Evolutionary conservation across 2,329 filamentous ascomycete genomes (phyloP), one percentile per base, ranked within the genome.

Genomic region (Fusarium algeriense): DNA sequence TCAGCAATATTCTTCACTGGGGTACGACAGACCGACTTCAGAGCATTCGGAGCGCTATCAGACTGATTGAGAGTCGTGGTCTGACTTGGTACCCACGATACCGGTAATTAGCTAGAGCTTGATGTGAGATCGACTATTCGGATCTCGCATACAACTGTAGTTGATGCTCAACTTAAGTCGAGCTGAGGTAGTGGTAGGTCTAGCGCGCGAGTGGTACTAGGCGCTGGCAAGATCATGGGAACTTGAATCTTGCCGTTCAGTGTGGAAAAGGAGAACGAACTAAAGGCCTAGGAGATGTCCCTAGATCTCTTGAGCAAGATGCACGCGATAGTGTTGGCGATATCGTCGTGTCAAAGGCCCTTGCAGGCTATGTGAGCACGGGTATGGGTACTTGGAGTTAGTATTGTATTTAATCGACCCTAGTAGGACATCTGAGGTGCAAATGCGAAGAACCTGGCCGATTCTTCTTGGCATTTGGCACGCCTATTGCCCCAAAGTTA

Each of bases 261-360:
- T 7, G 14, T 12, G 48, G 32, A 6, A 19, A 37, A 6, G 17
- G 6, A 11, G 17, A 34, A n/a, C 6, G 17, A 37, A 11, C 11
- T 8, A 12, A 7, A 26, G 20, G 19, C 20, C 20, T 6, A 5
- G 0, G 4, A 37, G 12, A 8, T 12, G 12, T 2, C 5, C 19
- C 11, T 6, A 6, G 5, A 3, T 5, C 26, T 26, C 12, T 26
- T 7, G 11, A 2, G n/a, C 3, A 13, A 10, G 20, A 23, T 4
- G 20, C 20, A 23, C 20, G 20, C 20, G 20, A 23, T 23, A 23
- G 20, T 3, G 20, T 23, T 23, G 20, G 20, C 20, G 20, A 23
- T 23, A 23, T 23, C 20, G 20, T 23, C 20, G 20, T 23, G 20
- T 23, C 3, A 23, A 23, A 23, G 20, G 20, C 20, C 20, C 20